phyloP scores from a whole-genome alignment of 2,329 filamentous ascomycete species.

The Paraphaeosphaeria sporulosa region DNA sequence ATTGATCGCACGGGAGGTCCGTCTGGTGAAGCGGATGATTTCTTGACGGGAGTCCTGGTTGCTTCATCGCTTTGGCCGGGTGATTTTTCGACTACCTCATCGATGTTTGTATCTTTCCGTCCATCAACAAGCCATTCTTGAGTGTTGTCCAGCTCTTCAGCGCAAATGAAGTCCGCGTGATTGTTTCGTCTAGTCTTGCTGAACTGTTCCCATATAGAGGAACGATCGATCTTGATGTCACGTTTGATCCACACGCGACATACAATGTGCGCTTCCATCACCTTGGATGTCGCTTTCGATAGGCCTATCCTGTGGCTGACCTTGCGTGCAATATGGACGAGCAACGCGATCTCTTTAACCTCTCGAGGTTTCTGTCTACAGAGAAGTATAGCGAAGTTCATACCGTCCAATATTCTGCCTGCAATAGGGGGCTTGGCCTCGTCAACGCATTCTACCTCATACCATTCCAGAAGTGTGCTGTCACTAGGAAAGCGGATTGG shows the following conservation, averaged over 20 bases:
- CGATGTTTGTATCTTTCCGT: too few species aligned
- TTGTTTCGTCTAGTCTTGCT: neutral
- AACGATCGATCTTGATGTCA: neutral
- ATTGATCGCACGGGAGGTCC: too few species aligned
- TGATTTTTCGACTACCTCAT: too few species aligned
- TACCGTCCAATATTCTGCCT: neutral
- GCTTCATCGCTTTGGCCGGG: too few species aligned
- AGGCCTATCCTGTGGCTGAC: neutral
- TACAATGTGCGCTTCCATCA: neutral
- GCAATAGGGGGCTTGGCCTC: neutral
- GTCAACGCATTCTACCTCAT: neutral
- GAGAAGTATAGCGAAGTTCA: neutral
- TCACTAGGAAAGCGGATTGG: neutral
- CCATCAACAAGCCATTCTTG: too few species aligned
- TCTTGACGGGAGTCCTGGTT: too few species aligned
- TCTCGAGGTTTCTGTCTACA: neutral
- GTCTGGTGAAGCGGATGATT: too few species aligned
- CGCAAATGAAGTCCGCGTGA: neutral
- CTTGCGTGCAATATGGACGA: neutral
- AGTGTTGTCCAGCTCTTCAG: too few species aligned
- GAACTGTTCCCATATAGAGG: too few species aligned
- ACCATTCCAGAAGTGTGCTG: neutral
- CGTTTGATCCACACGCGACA: neutral
- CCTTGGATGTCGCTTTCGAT: neutral
- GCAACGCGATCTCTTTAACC: neutral